Evolutionary conservation across 1,284 basidiomycete species (phyloP).

Genomic region (Chalciporus sp.): DNA sequence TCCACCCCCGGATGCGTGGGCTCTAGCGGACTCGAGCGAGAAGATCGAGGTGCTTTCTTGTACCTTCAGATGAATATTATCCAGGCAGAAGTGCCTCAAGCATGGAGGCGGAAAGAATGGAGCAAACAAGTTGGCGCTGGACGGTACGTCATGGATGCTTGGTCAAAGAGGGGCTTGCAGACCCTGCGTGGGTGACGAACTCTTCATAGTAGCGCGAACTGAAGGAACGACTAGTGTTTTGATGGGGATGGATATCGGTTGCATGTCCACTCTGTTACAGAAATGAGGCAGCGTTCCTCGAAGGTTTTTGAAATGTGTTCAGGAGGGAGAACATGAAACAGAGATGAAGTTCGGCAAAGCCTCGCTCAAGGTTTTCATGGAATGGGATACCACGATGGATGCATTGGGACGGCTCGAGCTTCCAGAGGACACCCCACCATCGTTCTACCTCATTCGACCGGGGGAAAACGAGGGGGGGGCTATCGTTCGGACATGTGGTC

Average conservation of each 20-base stretch:
- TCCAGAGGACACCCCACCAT: neutral
- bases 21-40: too few relatives aligned
- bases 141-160: conserved; percentile 3
- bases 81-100: too few relatives aligned
- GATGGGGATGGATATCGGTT: neutral
- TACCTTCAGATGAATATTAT: too few relatives aligned
- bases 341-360: neutral
- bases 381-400: rapidly evolving
- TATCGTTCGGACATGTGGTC: neutral
- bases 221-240: neutral
- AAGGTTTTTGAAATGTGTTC: neutral
- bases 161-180: neutral
- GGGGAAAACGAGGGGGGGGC: rapidly evolving
- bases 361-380: neutral
- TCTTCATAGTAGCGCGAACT: neutral
- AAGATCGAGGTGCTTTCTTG: too few relatives aligned
- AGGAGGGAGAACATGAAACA: rapidly evolving
- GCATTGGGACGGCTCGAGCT: neutral
- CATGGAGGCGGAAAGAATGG: neutral
- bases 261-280: neutral
- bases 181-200: conserved; percentile 1
- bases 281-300: conserved; percentile 2
- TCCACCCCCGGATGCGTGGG: too few relatives aligned
- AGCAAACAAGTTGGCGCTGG: neutral
- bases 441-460: conserved; percentile 3